Evolutionary conservation across 2,329 filamentous ascomycete genomes (phyloP).

Genomic region (Penicillium sp.): DNA sequence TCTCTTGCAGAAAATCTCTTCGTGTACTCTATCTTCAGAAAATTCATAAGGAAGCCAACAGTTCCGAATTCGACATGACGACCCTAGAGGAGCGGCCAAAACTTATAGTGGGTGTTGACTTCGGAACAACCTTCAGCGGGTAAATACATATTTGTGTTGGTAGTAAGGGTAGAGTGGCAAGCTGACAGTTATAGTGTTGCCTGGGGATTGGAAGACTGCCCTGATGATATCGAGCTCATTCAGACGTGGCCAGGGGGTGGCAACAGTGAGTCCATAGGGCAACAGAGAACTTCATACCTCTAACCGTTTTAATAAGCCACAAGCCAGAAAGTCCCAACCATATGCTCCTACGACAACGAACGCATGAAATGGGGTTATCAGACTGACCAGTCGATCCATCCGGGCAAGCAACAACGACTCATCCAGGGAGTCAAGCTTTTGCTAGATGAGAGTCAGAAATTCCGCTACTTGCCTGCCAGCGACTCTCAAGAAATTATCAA

Average conservation of each 20-base stretch:
- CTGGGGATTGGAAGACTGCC: conserved; percentile 15
- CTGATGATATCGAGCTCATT: conserved; percentile 19
- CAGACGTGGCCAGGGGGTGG: conserved; percentile 24
- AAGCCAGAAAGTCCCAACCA: conserved; percentile 19
- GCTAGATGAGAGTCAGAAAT: conserved; percentile 5
- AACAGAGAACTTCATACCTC: not conserved
- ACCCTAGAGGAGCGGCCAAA: not conserved
- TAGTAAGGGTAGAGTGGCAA: too few relatives aligned
- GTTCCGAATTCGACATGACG: not conserved
- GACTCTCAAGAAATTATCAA: not conserved
- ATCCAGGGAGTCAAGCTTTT: conserved; percentile 22
- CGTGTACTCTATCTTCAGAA: not conserved
- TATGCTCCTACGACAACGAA: conserved; percentile 9
- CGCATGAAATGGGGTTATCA: conserved; percentile 25
- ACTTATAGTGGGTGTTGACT: conserved; percentile 27
- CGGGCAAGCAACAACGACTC: conserved; percentile 18
- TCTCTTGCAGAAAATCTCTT: not conserved
- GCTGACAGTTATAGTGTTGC: conserved; percentile 11
- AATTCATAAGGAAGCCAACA: not conserved
- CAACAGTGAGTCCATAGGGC: conserved; percentile 13
- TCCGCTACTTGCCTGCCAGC: conserved; percentile 7
- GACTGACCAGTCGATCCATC: conserved; percentile 3
- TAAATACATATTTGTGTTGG: not conserved
- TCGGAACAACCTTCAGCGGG: conserved; percentile 33
- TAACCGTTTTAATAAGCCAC: conserved; percentile 8